These are phyloP conservation scores for Pseudopithomyces chartarum DNA, from an alignment of 2,329 filamentous ascomycete genomes.

Conservation along the genomic window DNA sequence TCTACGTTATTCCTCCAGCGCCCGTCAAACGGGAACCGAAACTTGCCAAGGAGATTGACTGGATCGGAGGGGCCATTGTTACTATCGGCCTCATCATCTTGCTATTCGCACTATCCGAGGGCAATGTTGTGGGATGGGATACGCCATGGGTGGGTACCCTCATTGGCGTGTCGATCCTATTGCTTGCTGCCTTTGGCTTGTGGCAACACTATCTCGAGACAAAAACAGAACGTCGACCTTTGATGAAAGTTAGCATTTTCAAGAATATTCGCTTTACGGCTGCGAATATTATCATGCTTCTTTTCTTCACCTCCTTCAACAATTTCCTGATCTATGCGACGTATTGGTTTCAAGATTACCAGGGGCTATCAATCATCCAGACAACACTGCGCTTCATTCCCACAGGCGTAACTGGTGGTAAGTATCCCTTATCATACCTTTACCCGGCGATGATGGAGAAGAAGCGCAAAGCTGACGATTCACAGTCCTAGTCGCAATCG, in stretches of 20 bases:
- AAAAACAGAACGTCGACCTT: slow-evolving; percentile 55
- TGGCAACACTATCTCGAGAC: slow-evolving; percentile 68
- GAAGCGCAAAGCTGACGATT: slow-evolving; percentile 2
- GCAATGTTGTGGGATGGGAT: slow-evolving; percentile 71
- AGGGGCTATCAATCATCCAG: slow-evolving; percentile 64
- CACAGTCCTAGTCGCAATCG: slow-evolving; percentile 57
- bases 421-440: background rate
- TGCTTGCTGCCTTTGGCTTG: slow-evolving; percentile 61
- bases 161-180: slow-evolving; percentile 62
- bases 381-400: slow-evolving; percentile 73
- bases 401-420: slow-evolving; percentile 62
- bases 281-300: slow-evolving; percentile 67
- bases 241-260: slow-evolving; percentile 72
- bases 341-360: slow-evolving; percentile 73
- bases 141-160: slow-evolving; percentile 66
- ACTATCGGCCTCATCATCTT: slow-evolving; percentile 66
- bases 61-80: slow-evolving; percentile 67
- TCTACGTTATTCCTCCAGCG: slow-evolving; percentile 64
- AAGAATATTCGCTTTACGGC: slow-evolving; percentile 63
- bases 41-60: slow-evolving; percentile 62
- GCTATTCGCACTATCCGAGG: slow-evolving; percentile 70
- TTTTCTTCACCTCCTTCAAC: slow-evolving; percentile 72
- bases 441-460: background rate
- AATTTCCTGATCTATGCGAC: slow-evolving; percentile 71
- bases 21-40: slow-evolving; percentile 36